Evolutionary conservation across 768 basidiomycete genomes (phyloP).

Genomic region (Suillus sp.): DNA sequence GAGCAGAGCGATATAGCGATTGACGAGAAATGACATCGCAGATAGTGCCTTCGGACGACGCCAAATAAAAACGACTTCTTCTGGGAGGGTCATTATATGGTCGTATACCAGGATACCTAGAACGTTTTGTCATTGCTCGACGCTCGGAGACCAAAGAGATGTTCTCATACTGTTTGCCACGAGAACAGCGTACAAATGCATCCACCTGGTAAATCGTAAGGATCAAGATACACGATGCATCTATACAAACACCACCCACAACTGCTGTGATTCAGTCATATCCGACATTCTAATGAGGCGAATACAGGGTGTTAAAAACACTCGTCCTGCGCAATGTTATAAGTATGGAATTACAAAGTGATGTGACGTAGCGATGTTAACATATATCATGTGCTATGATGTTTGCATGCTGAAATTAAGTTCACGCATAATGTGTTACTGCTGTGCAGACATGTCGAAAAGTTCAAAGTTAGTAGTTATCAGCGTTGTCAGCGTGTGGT

Average conservation of each 20-base stretch:
- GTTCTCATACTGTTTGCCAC: constrained; percentile 11
- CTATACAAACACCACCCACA: background rate
- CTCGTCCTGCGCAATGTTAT: background rate
- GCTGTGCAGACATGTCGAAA: background rate
- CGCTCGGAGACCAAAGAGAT: background rate
- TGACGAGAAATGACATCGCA: constrained; percentile 48
- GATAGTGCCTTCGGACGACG: constrained; percentile 39
- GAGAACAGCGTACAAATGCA: constrained; percentile 8
- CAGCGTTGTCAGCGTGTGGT: background rate
- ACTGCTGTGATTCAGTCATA: background rate
- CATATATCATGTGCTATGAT: background rate
- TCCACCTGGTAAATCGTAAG: background rate
- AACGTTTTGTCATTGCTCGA: background rate
- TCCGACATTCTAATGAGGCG: background rate
- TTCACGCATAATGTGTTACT: background rate
- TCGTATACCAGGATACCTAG: constrained; percentile 35
- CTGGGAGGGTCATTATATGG: constrained; percentile 29
- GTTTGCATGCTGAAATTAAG: background rate
- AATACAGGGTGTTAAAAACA: background rate
- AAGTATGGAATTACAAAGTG: background rate
- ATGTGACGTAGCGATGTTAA: background rate
- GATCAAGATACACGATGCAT: background rate
- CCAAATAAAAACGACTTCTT: constrained; percentile 50
- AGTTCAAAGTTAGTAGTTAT: background rate
- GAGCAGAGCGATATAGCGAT: constrained; percentile 50